Base-by-base conservation (phyloP, 1,284 basidiomycete genomes). In the Golubevia pallescens region DNA sequence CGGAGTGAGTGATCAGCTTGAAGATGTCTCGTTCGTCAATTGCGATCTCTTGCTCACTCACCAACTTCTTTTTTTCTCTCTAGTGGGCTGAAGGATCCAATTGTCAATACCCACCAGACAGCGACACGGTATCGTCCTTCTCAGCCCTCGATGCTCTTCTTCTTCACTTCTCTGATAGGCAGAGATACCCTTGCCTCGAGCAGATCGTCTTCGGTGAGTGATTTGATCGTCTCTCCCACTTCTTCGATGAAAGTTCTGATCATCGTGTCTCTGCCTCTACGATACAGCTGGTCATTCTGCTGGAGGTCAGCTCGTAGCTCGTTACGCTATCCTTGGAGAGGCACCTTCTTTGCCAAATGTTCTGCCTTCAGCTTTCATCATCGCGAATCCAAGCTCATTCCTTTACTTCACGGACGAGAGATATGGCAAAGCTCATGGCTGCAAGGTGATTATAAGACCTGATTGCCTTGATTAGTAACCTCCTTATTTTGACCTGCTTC, bases 221-320 rank as follows among this genome's bases (percentile, higher is more conserved):
- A 5, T 28, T 23, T 3, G 34, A 20, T 4, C 21, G 20, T 48
- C 20, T 5, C 52, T 28, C 2, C 8, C 68, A 38, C 56, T 20
- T 51, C 1, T 2, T 38, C 19, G n/a, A 23, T 2, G n/a, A 28
- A 7, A 19, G 21, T 28, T 28, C 56, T 8, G n/a, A n/a, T n/a
- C n/a, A n/a, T 7, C 56, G 8, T 34, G 32, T 5, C 57, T 51
- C 16, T 20, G 16, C 28, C 21, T 6, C n/a, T n/a, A n/a, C n/a
- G n/a, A n/a, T n/a, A 20, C 34, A 75, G 74, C 74, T 1, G 74
- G 71, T 1, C 71, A 75, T 63, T 69, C 67, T 58, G 48, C 74
- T 14, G 74, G 74, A 42, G 71, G 58, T 0, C 74, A 75, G 51
- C 60, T 73, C 1, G 58, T 73, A 7, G 68, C 73, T 16, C 68